These are phyloP conservation scores for Trichoderma harzianum DNA, from an alignment of 2,329 filamentous ascomycete species.

Conservation along the genomic window DNA sequence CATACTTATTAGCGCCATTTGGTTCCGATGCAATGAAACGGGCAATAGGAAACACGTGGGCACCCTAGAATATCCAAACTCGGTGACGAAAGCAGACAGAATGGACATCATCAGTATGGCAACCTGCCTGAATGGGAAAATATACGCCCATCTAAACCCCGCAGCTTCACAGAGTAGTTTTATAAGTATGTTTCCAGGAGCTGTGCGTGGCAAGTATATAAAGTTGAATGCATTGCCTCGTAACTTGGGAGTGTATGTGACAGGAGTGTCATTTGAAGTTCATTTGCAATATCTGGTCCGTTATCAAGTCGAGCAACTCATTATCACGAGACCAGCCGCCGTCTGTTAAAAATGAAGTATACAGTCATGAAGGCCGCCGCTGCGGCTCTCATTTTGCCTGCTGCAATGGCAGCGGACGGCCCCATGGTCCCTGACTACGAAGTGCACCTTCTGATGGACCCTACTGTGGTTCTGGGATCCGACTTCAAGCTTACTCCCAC, in stretches of 20 bases:
- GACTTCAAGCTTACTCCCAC: slow-evolving; percentile 9
- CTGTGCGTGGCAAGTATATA: background rate
- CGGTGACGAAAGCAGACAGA: background rate
- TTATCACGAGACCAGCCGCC: background rate
- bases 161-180: background rate
- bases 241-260: background rate
- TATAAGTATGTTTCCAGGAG: too few species aligned
- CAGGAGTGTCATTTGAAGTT: background rate
- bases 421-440: slow-evolving; percentile 8
- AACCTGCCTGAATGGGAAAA: background rate
- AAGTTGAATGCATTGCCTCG: background rate
- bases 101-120: background rate
- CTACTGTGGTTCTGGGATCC: slow-evolving; percentile 1
- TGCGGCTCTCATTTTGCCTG: background rate
- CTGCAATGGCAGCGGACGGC: background rate
- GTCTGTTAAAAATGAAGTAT: background rate
- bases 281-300: background rate
- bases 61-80: background rate
- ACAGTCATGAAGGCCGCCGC: background rate
- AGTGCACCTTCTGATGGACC: slow-evolving; percentile 3
- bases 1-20: background rate
- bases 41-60: background rate
- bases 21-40: background rate
- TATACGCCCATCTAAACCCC: background rate
- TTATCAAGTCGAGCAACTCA: background rate